Evolutionary conservation across 345 rosid genomes (phyloP), one percentile per base, ranked within the genome.

Genomic region (Salix dunnii): DNA sequence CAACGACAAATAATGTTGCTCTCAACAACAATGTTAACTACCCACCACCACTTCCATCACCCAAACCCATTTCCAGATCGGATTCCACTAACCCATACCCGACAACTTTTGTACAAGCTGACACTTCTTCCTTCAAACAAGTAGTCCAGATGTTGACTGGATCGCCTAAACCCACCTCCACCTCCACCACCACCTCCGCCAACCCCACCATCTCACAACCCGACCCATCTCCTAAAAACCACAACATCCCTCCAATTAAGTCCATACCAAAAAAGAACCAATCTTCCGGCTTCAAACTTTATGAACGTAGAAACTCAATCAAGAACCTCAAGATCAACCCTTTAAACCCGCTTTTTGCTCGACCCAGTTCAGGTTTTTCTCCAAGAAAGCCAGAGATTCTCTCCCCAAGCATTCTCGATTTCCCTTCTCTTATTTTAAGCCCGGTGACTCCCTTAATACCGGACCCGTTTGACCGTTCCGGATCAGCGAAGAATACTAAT

Each of bases 131-230:
- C 28, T 96, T 96, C 89, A 96, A 96, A 65, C 98, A 93, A 82
- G 99, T 96, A 38, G 99, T 96, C 74, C 99, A 96, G 81, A 90
- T 96, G 98, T 87, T 96, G 27, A 96, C 99, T 67, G 99, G 99
- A 81, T 92, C 98, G 71, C 83, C 74, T 20, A 78, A 72, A 71
- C 80, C 86, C 72, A 48, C 78, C 65, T 25, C 75, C 60, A 33
- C 82, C 58, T 43, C 83, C 17, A 5, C 68, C 48, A 23, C 76
- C 73, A 30, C 58, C 48, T 13, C 18, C 5, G 2, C 61, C 18
- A 3, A 64, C 43, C 28, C 30, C 1, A 23, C 73, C 68, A 35
- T 43, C 70, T 31, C 42, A 2, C 71, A 81, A 65, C 65, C 89
- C 78, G 89, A 84, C 76, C 70, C 85, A 6, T 62, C 86, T n/a